phyloP scores from a whole-genome alignment of 1,139 yeast species.

The Saccharomyces hybrid region DNA sequence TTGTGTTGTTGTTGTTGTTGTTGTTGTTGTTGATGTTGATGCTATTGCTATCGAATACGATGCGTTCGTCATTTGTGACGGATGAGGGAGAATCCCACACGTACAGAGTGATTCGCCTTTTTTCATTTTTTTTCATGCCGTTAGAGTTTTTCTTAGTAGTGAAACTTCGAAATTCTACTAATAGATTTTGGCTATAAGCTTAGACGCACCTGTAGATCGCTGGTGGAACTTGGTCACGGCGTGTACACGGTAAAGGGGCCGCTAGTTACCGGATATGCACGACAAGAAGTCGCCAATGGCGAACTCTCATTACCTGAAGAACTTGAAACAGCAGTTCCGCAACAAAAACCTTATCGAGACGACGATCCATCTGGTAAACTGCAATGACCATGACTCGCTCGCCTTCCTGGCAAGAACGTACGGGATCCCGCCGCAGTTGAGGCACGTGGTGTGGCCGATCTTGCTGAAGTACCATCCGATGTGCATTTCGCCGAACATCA shows the following conservation, averaged over 20 bases:
- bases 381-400: conserved; percentile 38
- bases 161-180: not conserved
- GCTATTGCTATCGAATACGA: not conserved
- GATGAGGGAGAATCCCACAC: not conserved
- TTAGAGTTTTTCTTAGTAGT: not conserved
- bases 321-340: conserved; percentile 25
- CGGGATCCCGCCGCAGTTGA: conserved; percentile 78
- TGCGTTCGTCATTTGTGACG: not conserved
- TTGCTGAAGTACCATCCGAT: conserved; percentile 77
- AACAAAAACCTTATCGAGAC: conserved; percentile 23
- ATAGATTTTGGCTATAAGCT: not conserved
- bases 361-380: conserved; percentile 25
- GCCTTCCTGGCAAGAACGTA: conserved; percentile 76
- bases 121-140: not conserved
- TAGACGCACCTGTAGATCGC: not conserved
- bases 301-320: conserved; percentile 20
- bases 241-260: not conserved
- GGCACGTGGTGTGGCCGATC: conserved; percentile 81
- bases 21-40: not conserved
- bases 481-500: conserved; percentile 65
- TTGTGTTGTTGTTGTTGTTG: not conserved
- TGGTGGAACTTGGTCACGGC: not conserved
- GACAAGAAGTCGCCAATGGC: conserved; percentile 15
- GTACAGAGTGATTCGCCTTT: not conserved
- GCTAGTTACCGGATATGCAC: conserved; percentile 6